A percentile compares a stretch with the other conserved stretches of the same genome.
Conservation (phyloP, 495 filamentous ascomycete species). For the Choiromyces venosus region DNA sequence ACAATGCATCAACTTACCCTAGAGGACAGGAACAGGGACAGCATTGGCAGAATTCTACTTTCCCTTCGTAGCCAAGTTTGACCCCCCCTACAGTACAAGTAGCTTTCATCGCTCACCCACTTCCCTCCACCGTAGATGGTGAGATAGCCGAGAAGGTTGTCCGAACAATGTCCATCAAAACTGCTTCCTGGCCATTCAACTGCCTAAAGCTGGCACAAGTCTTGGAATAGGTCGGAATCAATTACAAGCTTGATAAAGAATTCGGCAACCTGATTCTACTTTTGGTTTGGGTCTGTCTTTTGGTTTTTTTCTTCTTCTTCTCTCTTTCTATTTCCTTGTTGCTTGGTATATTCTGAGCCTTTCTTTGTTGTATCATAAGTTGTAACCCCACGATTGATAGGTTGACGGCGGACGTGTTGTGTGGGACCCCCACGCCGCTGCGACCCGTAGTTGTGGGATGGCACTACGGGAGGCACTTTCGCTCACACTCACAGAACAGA, state of each 20-base stretch:
- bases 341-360: not conserved
- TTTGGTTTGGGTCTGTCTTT: not conserved
- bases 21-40: not conserved
- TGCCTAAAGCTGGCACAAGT: not conserved
- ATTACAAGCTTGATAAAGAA: not conserved
- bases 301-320: not conserved
- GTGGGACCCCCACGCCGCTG: conserved; percentile 19
- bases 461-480: conserved; percentile 17
- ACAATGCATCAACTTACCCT: not conserved
- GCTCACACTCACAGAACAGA: conserved; percentile 6
- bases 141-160: not conserved
- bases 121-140: not conserved
- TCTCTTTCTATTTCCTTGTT: not conserved
- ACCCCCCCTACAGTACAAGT: not conserved
- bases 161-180: not conserved
- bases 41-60: not conserved
- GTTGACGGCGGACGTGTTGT: not conserved
- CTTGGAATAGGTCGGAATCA: not conserved
- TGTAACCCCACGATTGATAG: not conserved
- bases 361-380: not conserved
- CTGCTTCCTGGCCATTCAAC: not conserved
- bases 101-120: not conserved
- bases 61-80: not conserved
- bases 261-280: not conserved
- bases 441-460: conserved; percentile 31